Evolutionary conservation across 192 early-diverging fungal genomes (phyloP), one percentile per base, ranked within the genome.

Genomic region (Obelidium mucronatum): DNA sequence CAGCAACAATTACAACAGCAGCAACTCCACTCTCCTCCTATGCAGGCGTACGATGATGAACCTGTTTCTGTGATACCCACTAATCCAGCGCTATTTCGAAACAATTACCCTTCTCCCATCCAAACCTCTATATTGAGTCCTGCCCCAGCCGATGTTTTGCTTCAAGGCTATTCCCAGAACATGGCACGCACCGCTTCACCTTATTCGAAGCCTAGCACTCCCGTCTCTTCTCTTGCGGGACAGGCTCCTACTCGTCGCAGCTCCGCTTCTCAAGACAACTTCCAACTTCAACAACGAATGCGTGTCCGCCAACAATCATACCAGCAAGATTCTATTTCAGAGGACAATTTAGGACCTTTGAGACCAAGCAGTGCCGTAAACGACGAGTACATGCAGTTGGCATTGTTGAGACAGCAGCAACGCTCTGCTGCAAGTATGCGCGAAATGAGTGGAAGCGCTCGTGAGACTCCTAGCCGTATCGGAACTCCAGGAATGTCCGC

Each of bases 1-100:
- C 66, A 67, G 30, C 66, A 67, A 28, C 66, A 67, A 30, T 44
- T 48, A 36, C 40, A 44, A 13, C 66, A 67, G 2, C 44, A 67
- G 15, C 66, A 67, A 36, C 66, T 40, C 19, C 8, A 58, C 24
- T 64, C 37, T n/a, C 62, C 31, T 39, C 62, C 31, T 11, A 19
- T 39, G 62, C 62, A 64, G 36, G 33, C 55, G 5, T 58, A 22
- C 55, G 55, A 58, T 24, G 55, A 22, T 22, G 55, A 58, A 22
- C 55, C 55, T 31, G 30, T 58, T 31, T 58, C 55, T 5, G 55
- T 58, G 55, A 58, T 58, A 58, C 55, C 55, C 55, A 58, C 55
- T 24, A 58, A 8, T 5, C 55, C 55, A 28, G 11, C 55, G 13
- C 24, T 22, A 11, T 28, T 28, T 26, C 55, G 55, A 22, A 22